These are phyloP conservation scores for Syncephalastrum racemosum DNA, from an alignment of 371 early-diverging fungal species.

Conservation along the genomic window DNA sequence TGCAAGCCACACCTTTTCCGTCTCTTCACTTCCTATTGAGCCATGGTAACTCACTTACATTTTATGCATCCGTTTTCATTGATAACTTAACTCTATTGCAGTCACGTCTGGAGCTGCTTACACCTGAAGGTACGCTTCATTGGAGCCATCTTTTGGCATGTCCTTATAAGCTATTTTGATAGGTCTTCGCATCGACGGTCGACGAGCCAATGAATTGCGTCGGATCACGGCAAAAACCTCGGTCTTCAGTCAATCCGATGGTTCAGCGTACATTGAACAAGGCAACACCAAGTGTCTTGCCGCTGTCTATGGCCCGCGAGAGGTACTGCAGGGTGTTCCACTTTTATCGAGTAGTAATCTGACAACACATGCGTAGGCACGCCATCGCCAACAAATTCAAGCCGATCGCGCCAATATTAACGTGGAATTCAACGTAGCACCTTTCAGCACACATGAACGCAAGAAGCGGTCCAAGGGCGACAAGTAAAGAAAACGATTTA, in stretches of 20 bases:
- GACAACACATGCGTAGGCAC: constrained; percentile 41
- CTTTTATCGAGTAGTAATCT: neutral
- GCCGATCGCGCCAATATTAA: constrained; percentile 83
- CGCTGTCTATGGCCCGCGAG: constrained; percentile 93
- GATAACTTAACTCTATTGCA: neutral
- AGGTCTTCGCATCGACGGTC: constrained; percentile 93
- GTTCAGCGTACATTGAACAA: constrained; percentile 93
- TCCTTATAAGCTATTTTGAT: constrained; percentile 12
- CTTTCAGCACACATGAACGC: constrained; percentile 90
- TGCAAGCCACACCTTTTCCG: no score
- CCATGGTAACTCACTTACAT: neutral
- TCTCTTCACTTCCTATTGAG: neutral
- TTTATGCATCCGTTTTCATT: neutral
- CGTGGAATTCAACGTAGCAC: constrained; percentile 90
- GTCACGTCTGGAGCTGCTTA: neutral
- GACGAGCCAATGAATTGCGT: constrained; percentile 89
- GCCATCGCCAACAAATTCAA: constrained; percentile 54
- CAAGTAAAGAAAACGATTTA: constrained; percentile 56
- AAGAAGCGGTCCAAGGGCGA: constrained; percentile 80
- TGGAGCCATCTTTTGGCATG: neutral
- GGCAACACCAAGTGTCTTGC: constrained; percentile 95
- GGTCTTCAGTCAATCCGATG: constrained; percentile 84
- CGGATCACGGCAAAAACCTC: constrained; percentile 79
- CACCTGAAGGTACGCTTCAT: neutral
- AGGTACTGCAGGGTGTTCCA: constrained; percentile 47